These are phyloP conservation scores for Lindgomyces ingoldianus DNA, from an alignment of 495 filamentous ascomycete genomes.

Conservation along the genomic window DNA sequence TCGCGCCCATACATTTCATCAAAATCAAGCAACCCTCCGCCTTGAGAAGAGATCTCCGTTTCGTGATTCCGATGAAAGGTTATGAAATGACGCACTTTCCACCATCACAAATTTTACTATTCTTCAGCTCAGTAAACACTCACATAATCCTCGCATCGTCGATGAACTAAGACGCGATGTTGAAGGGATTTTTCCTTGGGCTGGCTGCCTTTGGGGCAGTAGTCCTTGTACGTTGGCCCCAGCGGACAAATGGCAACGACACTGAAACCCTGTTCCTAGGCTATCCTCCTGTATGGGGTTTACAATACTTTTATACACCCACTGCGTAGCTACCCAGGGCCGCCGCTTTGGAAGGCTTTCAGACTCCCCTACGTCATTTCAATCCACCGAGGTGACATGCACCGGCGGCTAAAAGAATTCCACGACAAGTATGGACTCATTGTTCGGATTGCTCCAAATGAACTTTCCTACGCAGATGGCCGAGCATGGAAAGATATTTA, in stretches of 20 bases:
- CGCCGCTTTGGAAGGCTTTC: slow-evolving; percentile 49
- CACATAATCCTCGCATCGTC: background rate
- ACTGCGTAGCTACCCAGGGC: slow-evolving; percentile 55
- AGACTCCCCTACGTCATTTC: slow-evolving; percentile 42
- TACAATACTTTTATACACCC: slow-evolving; percentile 58
- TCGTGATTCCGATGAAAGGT: no score
- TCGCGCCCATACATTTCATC: no score
- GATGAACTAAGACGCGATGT: background rate
- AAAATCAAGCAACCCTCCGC: no score
- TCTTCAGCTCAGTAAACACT: no score
- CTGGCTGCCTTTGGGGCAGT: background rate
- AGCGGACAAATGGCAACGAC: background rate
- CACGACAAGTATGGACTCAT: slow-evolving; percentile 30
- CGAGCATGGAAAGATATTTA: slow-evolving; percentile 34
- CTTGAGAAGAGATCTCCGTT: no score
- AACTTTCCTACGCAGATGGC: slow-evolving; percentile 25
- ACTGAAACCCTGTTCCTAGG: background rate
- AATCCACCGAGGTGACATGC: slow-evolving; percentile 21
- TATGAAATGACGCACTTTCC: no score
- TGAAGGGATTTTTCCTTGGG: background rate
- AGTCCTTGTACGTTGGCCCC: background rate
- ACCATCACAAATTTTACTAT: no score
- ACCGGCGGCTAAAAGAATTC: slow-evolving; percentile 19
- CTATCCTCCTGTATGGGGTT: slow-evolving; percentile 10
- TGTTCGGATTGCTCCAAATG: slow-evolving; percentile 29